phyloP scores from a whole-genome alignment of 169 alveolate genomes.

The Cryptosporidium ubiquitum region DNA sequence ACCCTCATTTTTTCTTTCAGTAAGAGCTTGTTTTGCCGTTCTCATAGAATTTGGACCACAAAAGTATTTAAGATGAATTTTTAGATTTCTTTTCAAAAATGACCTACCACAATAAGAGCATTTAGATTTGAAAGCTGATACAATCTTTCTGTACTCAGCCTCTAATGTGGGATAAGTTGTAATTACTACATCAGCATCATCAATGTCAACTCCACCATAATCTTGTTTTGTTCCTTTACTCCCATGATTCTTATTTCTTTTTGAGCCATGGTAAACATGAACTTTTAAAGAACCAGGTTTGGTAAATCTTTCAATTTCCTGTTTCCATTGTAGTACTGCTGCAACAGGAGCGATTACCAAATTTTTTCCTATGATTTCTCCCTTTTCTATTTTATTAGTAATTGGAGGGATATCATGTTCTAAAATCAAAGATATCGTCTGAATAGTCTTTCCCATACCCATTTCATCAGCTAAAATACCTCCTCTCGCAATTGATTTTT shows the following conservation, averaged over 20 bases:
- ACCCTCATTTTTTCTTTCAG: slow-evolving; percentile 81
- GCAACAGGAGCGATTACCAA: slow-evolving; percentile 85
- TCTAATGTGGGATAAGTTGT: slow-evolving; percentile 85
- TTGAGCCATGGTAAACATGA: slow-evolving; percentile 82
- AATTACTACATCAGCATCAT: slow-evolving; percentile 84
- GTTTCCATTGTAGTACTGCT: slow-evolving; percentile 86
- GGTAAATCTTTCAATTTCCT: slow-evolving; percentile 81
- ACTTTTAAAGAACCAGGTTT: slow-evolving; percentile 79
- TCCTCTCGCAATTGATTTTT: slow-evolving; percentile 80
- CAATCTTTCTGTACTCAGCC: slow-evolving; percentile 79
- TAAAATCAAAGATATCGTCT: slow-evolving; percentile 78
- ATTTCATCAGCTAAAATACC: slow-evolving; percentile 88
- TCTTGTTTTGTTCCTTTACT: slow-evolving; percentile 63
- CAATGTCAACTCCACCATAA: slow-evolving; percentile 79
- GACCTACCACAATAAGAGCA: slow-evolving; percentile 89
- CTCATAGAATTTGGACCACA: slow-evolving; percentile 92
- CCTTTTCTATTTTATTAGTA: slow-evolving; percentile 18
- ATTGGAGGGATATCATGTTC: slow-evolving; percentile 74
- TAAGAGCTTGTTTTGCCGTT: slow-evolving; percentile 87
- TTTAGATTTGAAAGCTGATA: slow-evolving; percentile 76
- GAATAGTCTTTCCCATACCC: slow-evolving; percentile 89
- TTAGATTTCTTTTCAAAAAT: slow-evolving; percentile 84
- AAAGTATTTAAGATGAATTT: slow-evolving; percentile 85
- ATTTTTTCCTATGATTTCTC: slow-evolving; percentile 78
- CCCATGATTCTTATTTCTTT: slow-evolving; percentile 34